phyloP scores from a whole-genome alignment of 805 yeast species.

The Pichia exigua region DNA sequence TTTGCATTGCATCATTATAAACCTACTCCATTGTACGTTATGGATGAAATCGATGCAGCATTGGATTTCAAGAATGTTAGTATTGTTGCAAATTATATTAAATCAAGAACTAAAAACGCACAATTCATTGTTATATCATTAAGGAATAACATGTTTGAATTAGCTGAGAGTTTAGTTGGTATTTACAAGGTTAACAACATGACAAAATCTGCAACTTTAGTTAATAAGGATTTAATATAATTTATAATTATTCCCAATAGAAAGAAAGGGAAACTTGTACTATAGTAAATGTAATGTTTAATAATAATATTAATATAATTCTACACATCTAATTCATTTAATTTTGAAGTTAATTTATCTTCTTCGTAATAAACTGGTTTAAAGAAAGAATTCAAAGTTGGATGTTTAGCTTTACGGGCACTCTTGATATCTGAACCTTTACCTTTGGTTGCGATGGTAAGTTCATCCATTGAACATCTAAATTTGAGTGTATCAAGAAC shows the following conservation, averaged over 20 bases:
- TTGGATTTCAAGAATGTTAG: constrained; percentile 94
- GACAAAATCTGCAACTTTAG: constrained; percentile 77
- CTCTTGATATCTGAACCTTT: not conserved
- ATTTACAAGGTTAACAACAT: constrained; percentile 87
- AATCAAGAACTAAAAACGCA: constrained; percentile 91
- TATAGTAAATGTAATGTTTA: not conserved
- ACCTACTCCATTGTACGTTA: constrained; percentile 95
- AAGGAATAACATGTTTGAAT: constrained; percentile 95
- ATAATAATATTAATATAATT: not conserved
- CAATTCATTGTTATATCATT: constrained; percentile 93
- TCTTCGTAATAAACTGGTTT: constrained; percentile 10
- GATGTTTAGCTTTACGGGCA: constrained; percentile 3
- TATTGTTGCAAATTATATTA: constrained; percentile 94
- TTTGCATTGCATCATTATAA: constrained; percentile 93
- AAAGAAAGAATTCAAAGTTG: constrained; percentile 11
- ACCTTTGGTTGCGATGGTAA: constrained; percentile 9
- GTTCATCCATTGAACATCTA: constrained; percentile 15
- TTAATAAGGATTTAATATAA: constrained; percentile 45
- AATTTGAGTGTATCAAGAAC: constrained; percentile 2
- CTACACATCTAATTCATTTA: constrained; percentile 9
- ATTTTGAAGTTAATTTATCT: constrained; percentile 1
- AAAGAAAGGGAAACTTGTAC: not conserved
- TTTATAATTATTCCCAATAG: not conserved
- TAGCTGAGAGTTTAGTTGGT: constrained; percentile 91
- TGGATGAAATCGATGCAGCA: constrained; percentile 99